A percentile compares a stretch with the other conserved stretches of the same genome.
Conservation (phyloP, 345 rosid genomes). For the Populus ilicifolia region DNA sequence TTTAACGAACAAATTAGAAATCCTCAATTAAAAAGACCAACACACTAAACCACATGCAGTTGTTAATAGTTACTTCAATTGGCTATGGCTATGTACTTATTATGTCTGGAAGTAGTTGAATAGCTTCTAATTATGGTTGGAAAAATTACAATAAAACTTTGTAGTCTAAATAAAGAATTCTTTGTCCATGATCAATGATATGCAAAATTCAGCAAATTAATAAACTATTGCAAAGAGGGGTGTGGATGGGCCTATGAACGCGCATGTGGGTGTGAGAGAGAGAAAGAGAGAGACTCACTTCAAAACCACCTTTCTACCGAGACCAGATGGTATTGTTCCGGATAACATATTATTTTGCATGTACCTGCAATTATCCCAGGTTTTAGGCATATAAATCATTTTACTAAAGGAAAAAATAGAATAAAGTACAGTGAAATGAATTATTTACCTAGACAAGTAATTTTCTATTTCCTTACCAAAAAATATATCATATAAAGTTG, state of each 20-base stretch:
- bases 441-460: neutral
- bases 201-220: neutral
- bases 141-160: neutral
- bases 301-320: slow-evolving; percentile 39
- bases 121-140: neutral
- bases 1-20: neutral
- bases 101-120: neutral
- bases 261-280: neutral
- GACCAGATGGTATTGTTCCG: slow-evolving; percentile 69
- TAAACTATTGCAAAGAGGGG: neutral
- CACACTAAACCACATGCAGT: neutral
- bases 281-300: slow-evolving; percentile 51
- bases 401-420: neutral
- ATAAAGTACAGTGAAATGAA: neutral
- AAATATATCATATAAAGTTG: neutral
- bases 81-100: neutral
- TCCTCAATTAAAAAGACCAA: neutral
- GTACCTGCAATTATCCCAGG: slow-evolving; percentile 51
- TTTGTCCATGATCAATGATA: neutral
- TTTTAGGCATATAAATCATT: slow-evolving; percentile 12
- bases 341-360: slow-evolving; percentile 81
- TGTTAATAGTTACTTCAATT: neutral
- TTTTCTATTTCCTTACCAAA: neutral
- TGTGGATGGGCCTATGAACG: neutral
- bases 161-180: neutral